These are phyloP conservation scores for Thalassiosira exigua DNA, from an alignment of 352 stramenopile genomes.

Conservation along the genomic window DNA sequence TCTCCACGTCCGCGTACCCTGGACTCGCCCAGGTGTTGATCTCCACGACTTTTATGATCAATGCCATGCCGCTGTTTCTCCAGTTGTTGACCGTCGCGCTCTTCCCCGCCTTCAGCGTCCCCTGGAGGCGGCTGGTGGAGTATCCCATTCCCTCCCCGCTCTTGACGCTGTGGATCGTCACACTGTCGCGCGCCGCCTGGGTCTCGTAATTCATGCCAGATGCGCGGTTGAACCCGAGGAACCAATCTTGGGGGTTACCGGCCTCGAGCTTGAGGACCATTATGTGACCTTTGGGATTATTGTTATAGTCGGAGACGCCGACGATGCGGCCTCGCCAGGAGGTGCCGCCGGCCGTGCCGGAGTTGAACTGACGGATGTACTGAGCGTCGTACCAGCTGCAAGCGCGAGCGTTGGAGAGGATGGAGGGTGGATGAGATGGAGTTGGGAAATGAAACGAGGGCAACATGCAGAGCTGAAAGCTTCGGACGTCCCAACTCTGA, in stretches of 20 bases:
- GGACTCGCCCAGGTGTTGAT: constrained; percentile 34
- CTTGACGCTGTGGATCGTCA: constrained; percentile 22
- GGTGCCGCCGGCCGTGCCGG: constrained; percentile 27
- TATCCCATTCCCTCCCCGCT: constrained; percentile 32
- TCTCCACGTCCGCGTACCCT: constrained; percentile 39
- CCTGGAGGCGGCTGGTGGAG: constrained; percentile 34
- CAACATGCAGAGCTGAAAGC: no score
- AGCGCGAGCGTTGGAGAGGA: no score
- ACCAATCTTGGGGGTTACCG: constrained; percentile 30
- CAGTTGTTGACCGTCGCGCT: constrained; percentile 13
- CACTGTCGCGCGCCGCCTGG: constrained; percentile 23
- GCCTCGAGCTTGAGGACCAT: constrained; percentile 53
- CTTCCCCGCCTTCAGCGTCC: constrained; percentile 8
- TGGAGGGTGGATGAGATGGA: no score
- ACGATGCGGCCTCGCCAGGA: constrained; percentile 22
- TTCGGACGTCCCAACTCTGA: no score
- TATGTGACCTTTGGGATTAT: constrained; percentile 31
- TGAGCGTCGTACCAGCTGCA: constrained; percentile 34
- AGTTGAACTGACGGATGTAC: constrained; percentile 30
- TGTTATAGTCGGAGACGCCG: constrained; percentile 53
- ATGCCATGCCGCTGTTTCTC: constrained; percentile 14
- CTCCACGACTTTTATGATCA: constrained; percentile 26
- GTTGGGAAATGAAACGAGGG: no score
- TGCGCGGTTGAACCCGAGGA: constrained; percentile 62
- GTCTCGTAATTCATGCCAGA: constrained; percentile 47